These are phyloP conservation scores for Neurospora terricola DNA, from an alignment of 495 filamentous ascomycete genomes.

Conservation along the genomic window DNA sequence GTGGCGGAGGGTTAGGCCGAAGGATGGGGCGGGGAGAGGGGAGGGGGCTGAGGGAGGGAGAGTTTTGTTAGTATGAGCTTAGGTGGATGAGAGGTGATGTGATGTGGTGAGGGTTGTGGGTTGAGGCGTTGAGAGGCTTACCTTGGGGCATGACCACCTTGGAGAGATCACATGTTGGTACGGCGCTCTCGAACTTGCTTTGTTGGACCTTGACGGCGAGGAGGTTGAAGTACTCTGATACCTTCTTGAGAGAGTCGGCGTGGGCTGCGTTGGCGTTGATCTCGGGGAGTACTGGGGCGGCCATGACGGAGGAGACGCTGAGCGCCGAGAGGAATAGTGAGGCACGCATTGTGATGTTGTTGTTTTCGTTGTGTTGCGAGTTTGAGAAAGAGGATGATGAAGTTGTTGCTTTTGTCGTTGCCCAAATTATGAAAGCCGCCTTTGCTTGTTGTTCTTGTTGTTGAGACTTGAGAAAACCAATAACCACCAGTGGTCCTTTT, in stretches of 20 bases:
- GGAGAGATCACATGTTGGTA: slow-evolving; percentile 42
- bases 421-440: neutral
- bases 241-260: slow-evolving; percentile 27
- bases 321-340: slow-evolving; percentile 38
- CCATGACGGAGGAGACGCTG: slow-evolving; percentile 30
- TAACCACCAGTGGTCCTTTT: slow-evolving; percentile 10
- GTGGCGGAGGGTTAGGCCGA: slow-evolving; percentile 54
- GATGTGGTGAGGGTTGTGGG: too few relatives aligned
- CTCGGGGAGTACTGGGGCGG: slow-evolving; percentile 38
- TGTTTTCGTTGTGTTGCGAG: neutral
- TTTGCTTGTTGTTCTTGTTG: neutral
- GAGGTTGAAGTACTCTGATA: slow-evolving; percentile 47
- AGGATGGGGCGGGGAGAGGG: slow-evolving; percentile 45
- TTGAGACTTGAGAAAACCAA: neutral
- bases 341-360: slow-evolving; percentile 32
- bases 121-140: too few relatives aligned
- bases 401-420: neutral
- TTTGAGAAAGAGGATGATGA: neutral
- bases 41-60: slow-evolving; percentile 21
- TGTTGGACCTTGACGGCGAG: slow-evolving; percentile 38
- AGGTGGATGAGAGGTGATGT: too few relatives aligned
- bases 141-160: slow-evolving; percentile 35
- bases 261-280: slow-evolving; percentile 21
- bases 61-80: too few relatives aligned
- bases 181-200: slow-evolving; percentile 22